Conservation (phyloP, 345 rosid species). For the Syzygium aromaticum region DNA sequence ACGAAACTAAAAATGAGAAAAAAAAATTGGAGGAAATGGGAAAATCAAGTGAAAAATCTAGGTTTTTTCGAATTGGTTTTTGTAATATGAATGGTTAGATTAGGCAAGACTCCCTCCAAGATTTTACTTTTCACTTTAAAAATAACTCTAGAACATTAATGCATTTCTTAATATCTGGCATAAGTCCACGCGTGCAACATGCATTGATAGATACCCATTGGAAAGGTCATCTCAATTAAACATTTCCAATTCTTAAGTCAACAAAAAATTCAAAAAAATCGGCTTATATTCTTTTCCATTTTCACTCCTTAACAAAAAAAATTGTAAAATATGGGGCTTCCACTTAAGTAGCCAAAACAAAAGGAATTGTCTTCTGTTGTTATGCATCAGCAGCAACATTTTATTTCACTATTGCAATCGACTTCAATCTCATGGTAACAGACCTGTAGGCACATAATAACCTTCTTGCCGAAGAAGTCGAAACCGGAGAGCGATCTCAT, state of each 20-base stretch:
- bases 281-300: neutral
- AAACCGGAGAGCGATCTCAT: conserved; percentile 18
- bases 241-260: neutral
- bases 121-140: too few relatives aligned
- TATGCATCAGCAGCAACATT: neutral
- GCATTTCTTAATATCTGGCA: neutral
- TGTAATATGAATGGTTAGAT: too few relatives aligned
- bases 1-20: neutral
- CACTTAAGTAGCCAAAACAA: too few relatives aligned
- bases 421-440: neutral
- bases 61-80: neutral
- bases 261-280: neutral
- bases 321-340: too few relatives aligned
- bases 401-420: neutral
- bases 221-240: neutral
- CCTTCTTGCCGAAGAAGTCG: conserved; percentile 23
- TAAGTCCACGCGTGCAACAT: neutral
- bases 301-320: neutral
- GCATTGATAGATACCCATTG: neutral
- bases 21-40: neutral
- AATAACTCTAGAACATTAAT: neutral
- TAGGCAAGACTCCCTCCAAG: too few relatives aligned
- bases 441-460: conserved; percentile 12
- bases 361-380: neutral
- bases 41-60: neutral